Base-by-base conservation (phyloP, 2,329 filamentous ascomycete species). In the Torrubiellomyces zombiae region DNA sequence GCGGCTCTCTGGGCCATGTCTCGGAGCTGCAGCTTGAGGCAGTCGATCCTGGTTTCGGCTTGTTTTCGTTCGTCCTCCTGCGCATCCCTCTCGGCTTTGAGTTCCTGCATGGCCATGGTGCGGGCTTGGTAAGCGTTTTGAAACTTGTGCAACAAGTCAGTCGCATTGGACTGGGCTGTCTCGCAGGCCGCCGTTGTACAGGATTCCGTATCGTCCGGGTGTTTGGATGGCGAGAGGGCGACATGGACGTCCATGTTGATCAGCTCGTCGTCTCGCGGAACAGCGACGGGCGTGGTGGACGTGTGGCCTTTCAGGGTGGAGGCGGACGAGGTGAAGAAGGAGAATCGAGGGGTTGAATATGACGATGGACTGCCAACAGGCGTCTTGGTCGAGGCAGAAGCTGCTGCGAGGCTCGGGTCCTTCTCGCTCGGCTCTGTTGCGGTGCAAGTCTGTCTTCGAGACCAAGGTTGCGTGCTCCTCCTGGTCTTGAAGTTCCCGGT, bases 121-220 rank as follows among this genome's bases (percentile, higher is more conserved):
- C 61, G 63, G 27, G 58, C 46, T 23, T 63, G 62, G 42, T 74
- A 75, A 16, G 68, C 69, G 8, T 45, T 48, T 37, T 75, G 72
- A 34, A 74, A 61, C 39, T 55, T 61, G 13, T 49, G 51, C 14
- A 75, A 42, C 4, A 74, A 46, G 4, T 63, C 61, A 4, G 53
- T 50, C 3, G 71, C 70, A 28, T 67, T 69, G 33, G 51, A 46
- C 29, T 67, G 64, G n/a, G 73, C 52, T 39, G 67, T 72, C 40
- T 68, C 70, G 47, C 61, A 75, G 7, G 63, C 60, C 0, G 63
- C 55, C 0, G 67, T 67, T 1, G 67, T 70, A 42, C 70, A 68
- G 2, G 60, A 39, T 20, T 68, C 60, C 18, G 53, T 45, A 9
- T 59, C 53, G 0, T 38, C 35, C 1, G 60, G 50, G 1, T 50